These are phyloP conservation scores for Pelargonium fulgidum DNA, from an alignment of 441 rosid species.

Conservation along the genomic window DNA sequence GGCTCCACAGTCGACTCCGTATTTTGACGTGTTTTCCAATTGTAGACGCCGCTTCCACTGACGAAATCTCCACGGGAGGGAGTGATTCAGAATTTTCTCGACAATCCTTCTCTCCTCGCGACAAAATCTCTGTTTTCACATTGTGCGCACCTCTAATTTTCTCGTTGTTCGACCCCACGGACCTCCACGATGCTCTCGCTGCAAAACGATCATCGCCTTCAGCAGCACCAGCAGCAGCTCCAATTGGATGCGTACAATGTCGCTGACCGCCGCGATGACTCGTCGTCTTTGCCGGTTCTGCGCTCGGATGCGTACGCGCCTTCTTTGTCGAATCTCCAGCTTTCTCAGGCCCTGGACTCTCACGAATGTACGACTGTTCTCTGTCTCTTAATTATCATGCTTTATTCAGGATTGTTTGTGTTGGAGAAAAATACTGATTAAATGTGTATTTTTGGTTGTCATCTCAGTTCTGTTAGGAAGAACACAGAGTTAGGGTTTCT, in stretches of 20 bases:
- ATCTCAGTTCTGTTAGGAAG: background rate
- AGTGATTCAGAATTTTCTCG: background rate
- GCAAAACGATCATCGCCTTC: slow-evolving; percentile 28
- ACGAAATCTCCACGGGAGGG: background rate
- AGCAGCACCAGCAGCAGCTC: slow-evolving; percentile 24
- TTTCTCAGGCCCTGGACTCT: slow-evolving; percentile 45
- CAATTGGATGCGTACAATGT: slow-evolving; percentile 29
- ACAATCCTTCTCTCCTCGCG: background rate
- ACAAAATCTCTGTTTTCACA: background rate
- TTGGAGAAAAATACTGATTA: background rate
- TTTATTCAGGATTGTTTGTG: background rate
- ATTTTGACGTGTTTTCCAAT: background rate
- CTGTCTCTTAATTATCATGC: background rate
- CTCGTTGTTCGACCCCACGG: background rate
- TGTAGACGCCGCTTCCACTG: background rate
- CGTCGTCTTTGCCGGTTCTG: slow-evolving; percentile 40
- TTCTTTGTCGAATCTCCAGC: slow-evolving; percentile 29
- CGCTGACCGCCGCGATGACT: slow-evolving; percentile 38
- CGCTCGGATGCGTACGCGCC: background rate
- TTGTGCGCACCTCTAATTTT: background rate
- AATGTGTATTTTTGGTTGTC: background rate
- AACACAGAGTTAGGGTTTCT: background rate
- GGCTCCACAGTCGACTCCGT: background rate
- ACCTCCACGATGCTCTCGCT: slow-evolving; percentile 43
- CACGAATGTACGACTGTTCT: slow-evolving; percentile 41